phyloP scores from a whole-genome alignment of 352 stramenopile genomes.

The Aphanomyces astaci region DNA sequence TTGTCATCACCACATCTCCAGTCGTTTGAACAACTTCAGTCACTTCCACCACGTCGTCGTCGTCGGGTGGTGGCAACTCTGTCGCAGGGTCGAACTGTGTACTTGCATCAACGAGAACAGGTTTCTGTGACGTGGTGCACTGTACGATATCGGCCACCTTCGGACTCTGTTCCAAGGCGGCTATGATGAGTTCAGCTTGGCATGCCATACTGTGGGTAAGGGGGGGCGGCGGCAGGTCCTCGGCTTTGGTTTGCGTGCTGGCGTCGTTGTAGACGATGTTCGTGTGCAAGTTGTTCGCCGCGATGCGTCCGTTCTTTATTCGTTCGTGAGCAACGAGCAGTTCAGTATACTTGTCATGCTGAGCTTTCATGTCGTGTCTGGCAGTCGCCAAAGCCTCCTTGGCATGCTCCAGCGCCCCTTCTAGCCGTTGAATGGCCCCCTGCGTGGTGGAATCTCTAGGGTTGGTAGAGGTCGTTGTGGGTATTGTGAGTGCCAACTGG shows the following conservation, averaged over 20 bases:
- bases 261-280: background rate
- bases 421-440: constrained; percentile 4
- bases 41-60: no score
- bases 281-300: no score
- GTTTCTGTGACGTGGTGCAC: background rate
- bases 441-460: no score
- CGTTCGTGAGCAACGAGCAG: constrained; percentile 3
- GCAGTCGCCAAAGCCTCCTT: constrained; percentile 5
- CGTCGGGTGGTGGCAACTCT: no score
- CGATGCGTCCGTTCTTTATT: background rate
- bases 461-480: no score
- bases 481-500: no score
- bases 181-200: background rate
- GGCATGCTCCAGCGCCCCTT: constrained; percentile 6
- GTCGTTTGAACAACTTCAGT: no score
- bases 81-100: background rate
- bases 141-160: background rate
- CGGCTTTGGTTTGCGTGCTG: background rate
- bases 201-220: background rate
- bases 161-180: background rate
- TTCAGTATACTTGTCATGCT: constrained; percentile 13
- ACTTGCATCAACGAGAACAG: background rate
- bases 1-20: no score
- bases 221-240: background rate
- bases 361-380: background rate